A percentile compares a stretch with the other conserved stretches of the same genome.
Conservation (phyloP, 2,329 filamentous ascomycete species). For the Epichloe glyceriae region DNA sequence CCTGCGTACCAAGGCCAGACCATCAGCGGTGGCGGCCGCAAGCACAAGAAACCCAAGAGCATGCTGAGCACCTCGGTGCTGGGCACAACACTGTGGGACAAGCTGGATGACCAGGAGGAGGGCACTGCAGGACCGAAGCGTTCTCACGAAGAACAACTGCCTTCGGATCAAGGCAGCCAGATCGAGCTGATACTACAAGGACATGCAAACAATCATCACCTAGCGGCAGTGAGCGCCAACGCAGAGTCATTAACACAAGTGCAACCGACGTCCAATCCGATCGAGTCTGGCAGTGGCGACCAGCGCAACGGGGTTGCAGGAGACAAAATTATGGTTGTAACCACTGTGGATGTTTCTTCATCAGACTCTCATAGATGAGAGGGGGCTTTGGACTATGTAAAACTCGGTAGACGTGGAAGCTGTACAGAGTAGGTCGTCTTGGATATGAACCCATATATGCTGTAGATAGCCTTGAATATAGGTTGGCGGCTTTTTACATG, state of each 20-base stretch:
- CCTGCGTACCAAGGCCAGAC: constrained; percentile 13
- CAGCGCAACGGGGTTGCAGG: neutral
- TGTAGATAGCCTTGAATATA: too few species aligned
- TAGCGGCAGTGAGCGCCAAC: constrained; percentile 8
- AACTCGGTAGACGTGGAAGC: too few species aligned
- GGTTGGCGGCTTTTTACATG: too few species aligned
- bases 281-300: neutral
- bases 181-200: constrained; percentile 17
- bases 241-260: neutral
- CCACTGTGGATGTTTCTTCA: constrained; percentile 15
- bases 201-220: constrained; percentile 5
- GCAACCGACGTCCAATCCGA: constrained; percentile 4
- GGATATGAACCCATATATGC: too few species aligned
- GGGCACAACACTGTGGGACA: constrained; percentile 16
- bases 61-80: constrained; percentile 9
- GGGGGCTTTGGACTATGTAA: too few species aligned
- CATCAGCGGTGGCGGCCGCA: constrained; percentile 8
- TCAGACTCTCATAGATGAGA: constrained; percentile 3
- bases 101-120: constrained; percentile 16
- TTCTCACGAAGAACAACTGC: neutral
- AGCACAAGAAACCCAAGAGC: constrained; percentile 6
- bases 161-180: constrained; percentile 14
- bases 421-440: too few species aligned
- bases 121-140: neutral
- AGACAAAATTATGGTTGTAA: constrained; percentile 16